Evolutionary conservation across 2,329 filamentous ascomycete species (phyloP), one percentile per base, ranked within the genome.

Genomic region (Scortechinia acanthostroma): DNA sequence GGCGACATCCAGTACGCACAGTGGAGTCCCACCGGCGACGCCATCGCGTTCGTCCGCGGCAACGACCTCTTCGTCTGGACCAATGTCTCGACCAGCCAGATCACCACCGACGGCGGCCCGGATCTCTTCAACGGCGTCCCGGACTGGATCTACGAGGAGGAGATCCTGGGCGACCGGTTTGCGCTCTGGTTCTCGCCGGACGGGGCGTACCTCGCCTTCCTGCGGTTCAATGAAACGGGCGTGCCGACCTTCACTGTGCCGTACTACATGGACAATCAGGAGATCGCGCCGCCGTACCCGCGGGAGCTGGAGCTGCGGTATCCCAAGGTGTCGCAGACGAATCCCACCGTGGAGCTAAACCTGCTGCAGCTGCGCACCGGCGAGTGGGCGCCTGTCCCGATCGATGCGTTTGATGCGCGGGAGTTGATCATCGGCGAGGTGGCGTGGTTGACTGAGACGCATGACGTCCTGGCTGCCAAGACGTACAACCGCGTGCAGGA

Each of bases 121-220:
- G 82, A 97, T 53, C 80, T 93, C 48, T 98, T 98, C 64, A 96
- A 98, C 55, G 93, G 93, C 16, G 80, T 96, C 17, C 93, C 93
- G 0, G 94, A 98, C 61, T 98, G 93, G 93, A 93, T 97, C 0
- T 95, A 95, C 56, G 88, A 94, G 58, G 73, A 76, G 53, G 89
- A 95, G 61, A 88, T 95, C 2, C 88, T 97, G 50, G 63, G 70
- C 14, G 84, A 78, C 1, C 86, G 88, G 53, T 88, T 79, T 49
- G 91, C 88, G 3, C 94, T 91, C 1, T 98, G 94, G 93, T 98
- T 91, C 91, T 91, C 89, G 23, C 76, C 83, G 25, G 88, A 94
- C 59, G 93, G 91, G 44, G 85, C 89, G 55, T 95, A 87, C 58
- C 67, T 98, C 47, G 89, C 93, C 19, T 98, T 95, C 61, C 69